Evolutionary conservation across 345 rosid species (phyloP).

Genomic region (Citrus hindsii): DNA sequence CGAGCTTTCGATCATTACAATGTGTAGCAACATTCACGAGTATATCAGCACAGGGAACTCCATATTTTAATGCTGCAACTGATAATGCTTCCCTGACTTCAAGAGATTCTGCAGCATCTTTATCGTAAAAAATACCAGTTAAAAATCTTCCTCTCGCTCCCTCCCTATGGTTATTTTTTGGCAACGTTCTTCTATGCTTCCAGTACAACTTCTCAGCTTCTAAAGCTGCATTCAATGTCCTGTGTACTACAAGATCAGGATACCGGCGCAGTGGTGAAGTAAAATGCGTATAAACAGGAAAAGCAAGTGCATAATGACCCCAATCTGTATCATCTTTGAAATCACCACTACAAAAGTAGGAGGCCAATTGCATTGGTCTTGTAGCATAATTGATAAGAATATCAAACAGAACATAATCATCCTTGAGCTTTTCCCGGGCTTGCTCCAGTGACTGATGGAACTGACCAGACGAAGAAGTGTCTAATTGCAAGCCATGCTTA

Average conservation of each 20-base stretch:
- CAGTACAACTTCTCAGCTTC: constrained; percentile 66
- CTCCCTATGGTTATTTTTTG: constrained; percentile 7
- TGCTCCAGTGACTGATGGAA: constrained; percentile 54
- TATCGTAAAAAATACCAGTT: constrained; percentile 55
- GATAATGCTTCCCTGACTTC: constrained; percentile 58
- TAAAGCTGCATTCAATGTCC: constrained; percentile 73
- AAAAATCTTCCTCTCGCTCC: constrained; percentile 38
- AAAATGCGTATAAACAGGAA: constrained; percentile 87
- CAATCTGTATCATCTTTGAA: constrained; percentile 54
- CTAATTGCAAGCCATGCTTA: constrained; percentile 68
- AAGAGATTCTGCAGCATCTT: constrained; percentile 50
- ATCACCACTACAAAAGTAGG: constrained; percentile 77
- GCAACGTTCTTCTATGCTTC: constrained; percentile 20
- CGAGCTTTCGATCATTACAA: constrained; percentile 67
- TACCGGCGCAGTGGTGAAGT: constrained; percentile 91
- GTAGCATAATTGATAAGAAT: constrained; percentile 67
- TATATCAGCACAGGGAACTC: constrained; percentile 45
- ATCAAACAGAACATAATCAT: constrained; percentile 58
- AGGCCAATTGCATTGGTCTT: constrained; percentile 78
- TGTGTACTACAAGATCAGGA: constrained; percentile 87
- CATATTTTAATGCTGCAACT: constrained; percentile 57
- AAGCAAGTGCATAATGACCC: constrained; percentile 84
- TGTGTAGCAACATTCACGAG: constrained; percentile 57
- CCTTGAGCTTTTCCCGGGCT: constrained; percentile 59
- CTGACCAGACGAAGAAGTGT: constrained; percentile 69